Evolutionary conservation across 2,329 filamentous ascomycete genomes (phyloP), one percentile per base, ranked within the genome.

Genomic region (Aphanoascus verrucosus): DNA sequence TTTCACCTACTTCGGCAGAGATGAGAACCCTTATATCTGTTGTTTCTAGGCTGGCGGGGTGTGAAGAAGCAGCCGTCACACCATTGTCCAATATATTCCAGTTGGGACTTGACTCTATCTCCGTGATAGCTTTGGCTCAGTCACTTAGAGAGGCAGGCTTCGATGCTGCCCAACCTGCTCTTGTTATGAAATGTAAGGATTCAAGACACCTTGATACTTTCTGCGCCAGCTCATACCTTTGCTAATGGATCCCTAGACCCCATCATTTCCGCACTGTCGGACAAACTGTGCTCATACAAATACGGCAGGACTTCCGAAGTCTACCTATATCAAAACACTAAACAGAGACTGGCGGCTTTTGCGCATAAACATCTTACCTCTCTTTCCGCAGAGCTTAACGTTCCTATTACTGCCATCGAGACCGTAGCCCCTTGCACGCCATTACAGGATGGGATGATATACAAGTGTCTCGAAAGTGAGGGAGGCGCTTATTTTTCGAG

Each of bases 51-150:
- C 77, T 86, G 50, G 69, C 79, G 1, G 69, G 72, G 0, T 57
- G 80, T 1, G 63, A 73, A 0, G 51, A 63, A 2, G 62, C 68
- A 0, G 67, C 71, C 0, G 70, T 87, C 1, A 70, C 67, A 0
- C 70, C 76, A 1, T 72, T 70, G 0, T 81, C 82, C 0, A 94
- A 82, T 56, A 79, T 95, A 15, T 94, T 93, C 60, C 88, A 94
- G 58, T 73, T 94, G 1, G 91, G 90, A 0, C 75, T 96, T 20
- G 91, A 95, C 62, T 96, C 90, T 0, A 88, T 96, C 14, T 88
- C 87, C 0, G 86, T 84, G 0, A 82, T 94, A 44, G 77, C 81
- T 6, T 76, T 96, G 31, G 77, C 85, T 0, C 75, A 77, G 4
- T 67, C 75, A 11, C 71, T 96, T 12, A 86, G 81, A 59, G 72